Conservation (phyloP, 768 basidiomycete species). For the Saitozyma sp. region DNA sequence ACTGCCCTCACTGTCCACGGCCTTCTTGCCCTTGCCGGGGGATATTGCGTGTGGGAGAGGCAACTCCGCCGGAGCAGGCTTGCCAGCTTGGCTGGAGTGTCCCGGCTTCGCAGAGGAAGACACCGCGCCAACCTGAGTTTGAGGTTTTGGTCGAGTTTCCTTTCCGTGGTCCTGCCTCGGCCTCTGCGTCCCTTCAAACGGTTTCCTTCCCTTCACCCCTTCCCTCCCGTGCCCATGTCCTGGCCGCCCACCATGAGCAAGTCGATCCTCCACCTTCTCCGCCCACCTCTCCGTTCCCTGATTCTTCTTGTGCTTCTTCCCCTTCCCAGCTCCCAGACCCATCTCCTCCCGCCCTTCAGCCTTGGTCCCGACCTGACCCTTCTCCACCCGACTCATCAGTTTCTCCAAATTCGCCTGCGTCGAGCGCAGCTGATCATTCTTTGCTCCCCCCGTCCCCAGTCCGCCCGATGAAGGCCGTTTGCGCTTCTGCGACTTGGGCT, state of each 20-base stretch:
- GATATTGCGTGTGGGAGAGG: slow-evolving; percentile 24
- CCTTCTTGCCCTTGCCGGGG: slow-evolving; percentile 5
- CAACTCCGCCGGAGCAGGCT: slow-evolving; percentile 28
- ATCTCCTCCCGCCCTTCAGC: slow-evolving; percentile 25
- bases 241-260: not conserved
- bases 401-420: slow-evolving; percentile 47
- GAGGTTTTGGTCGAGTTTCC: not conserved
- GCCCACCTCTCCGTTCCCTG: not conserved
- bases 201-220: slow-evolving; percentile 4
- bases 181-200: slow-evolving; percentile 1
- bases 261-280: not conserved
- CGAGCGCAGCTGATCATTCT: slow-evolving; percentile 22
- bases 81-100: slow-evolving; percentile 3
- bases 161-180: not conserved
- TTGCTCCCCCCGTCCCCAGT: not conserved
- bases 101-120: not conserved
- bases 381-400: slow-evolving; percentile 45
- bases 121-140: not conserved
- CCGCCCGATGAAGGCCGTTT: slow-evolving; percentile 28
- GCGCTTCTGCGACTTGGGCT: slow-evolving; percentile 28
- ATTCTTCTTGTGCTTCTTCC: slow-evolving; percentile 20
- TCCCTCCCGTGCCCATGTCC: slow-evolving; percentile 7
- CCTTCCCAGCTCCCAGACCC: slow-evolving; percentile 12
- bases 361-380: slow-evolving; percentile 20
- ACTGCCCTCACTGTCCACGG: slow-evolving; percentile 21